Percentiles rank a stretch among this genome's conserved stretches.
These are phyloP conservation scores for Candida takata DNA, from an alignment of 805 yeast species.

Conservation along the genomic window DNA sequence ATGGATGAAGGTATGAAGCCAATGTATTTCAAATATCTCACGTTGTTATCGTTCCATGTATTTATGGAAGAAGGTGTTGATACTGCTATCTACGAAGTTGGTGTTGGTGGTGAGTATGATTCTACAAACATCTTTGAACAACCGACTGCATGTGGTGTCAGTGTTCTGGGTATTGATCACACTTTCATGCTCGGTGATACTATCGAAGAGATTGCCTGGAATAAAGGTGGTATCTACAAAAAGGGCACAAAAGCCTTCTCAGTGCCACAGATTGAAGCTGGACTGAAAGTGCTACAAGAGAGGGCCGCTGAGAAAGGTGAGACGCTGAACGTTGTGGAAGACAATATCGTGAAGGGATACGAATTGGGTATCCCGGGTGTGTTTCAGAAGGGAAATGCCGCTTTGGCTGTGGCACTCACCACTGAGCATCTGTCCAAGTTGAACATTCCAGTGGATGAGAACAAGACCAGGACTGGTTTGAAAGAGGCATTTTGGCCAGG, in stretches of 20 bases:
- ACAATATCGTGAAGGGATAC: slow-evolving; percentile 23
- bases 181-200: slow-evolving; percentile 74
- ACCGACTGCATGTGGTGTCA: slow-evolving; percentile 82
- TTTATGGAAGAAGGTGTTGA: slow-evolving; percentile 86
- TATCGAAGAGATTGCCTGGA: slow-evolving; percentile 88
- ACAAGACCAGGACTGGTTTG: slow-evolving; percentile 42
- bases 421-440: slow-evolving; percentile 48
- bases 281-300: slow-evolving; percentile 47
- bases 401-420: slow-evolving; percentile 73
- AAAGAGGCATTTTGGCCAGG: slow-evolving; percentile 86
- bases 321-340: slow-evolving; percentile 45
- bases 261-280: slow-evolving; percentile 51
- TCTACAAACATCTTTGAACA: slow-evolving; percentile 81
- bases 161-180: slow-evolving; percentile 89
- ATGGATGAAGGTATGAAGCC: slow-evolving; percentile 75
- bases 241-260: slow-evolving; percentile 56
- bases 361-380: slow-evolving; percentile 74
- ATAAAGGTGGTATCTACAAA: slow-evolving; percentile 91
- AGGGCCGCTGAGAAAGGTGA: slow-evolving; percentile 64
- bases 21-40: slow-evolving; percentile 86
- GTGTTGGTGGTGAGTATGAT: slow-evolving; percentile 96
- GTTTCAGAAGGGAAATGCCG: slow-evolving; percentile 81
- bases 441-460: slow-evolving; percentile 31
- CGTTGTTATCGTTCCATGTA: slow-evolving; percentile 84
- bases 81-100: slow-evolving; percentile 94